Percentiles rank a stretch among this genome's conserved stretches.
Conservation (phyloP, 139 green algal genomes). For the Asterochloris erici region DNA sequence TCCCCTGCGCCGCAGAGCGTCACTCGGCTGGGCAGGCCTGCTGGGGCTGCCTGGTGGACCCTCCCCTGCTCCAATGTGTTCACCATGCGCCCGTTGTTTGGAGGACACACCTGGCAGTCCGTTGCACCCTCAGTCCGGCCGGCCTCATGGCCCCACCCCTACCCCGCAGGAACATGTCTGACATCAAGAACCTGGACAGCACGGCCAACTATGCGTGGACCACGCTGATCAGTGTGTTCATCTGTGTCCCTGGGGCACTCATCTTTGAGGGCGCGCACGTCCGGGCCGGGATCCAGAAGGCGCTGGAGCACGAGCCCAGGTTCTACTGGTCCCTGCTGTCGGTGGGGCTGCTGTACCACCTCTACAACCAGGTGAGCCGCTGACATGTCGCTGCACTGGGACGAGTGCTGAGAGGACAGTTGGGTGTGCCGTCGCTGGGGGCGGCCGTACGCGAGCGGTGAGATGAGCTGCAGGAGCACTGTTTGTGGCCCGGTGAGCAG, state of each 20-base stretch:
- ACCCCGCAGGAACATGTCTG: conserved; percentile 73
- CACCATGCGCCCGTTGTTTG: too few relatives aligned
- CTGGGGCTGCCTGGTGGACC: too few relatives aligned
- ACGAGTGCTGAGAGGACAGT: background rate
- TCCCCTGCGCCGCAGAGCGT: too few relatives aligned
- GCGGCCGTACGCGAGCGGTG: too few relatives aligned
- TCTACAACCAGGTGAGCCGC: conserved; percentile 93
- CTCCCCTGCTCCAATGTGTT: too few relatives aligned
- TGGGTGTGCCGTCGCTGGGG: too few relatives aligned
- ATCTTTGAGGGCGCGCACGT: conserved; percentile 66
- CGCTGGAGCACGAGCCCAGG: conserved; percentile 36
- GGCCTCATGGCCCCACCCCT: background rate
- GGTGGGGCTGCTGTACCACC: conserved; percentile 97
- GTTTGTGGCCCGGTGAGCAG: too few relatives aligned
- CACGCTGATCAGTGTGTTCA: conserved; percentile 91
- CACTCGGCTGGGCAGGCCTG: too few relatives aligned
- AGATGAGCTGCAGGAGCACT: too few relatives aligned
- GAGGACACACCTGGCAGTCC: too few relatives aligned
- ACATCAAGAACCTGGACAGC: conserved; percentile 72
- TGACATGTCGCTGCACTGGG: background rate
- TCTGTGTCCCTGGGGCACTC: conserved; percentile 84
- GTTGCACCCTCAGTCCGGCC: background rate
- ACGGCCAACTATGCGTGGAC: conserved; percentile 97
- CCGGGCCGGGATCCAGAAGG: conserved; percentile 24
- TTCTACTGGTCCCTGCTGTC: conserved; percentile 84